A percentile compares a stretch with the other conserved stretches of the same genome.
Evolutionary conservation across 179 eudicot genomes (phyloP).

Genomic region (Beta lomatogona): DNA sequence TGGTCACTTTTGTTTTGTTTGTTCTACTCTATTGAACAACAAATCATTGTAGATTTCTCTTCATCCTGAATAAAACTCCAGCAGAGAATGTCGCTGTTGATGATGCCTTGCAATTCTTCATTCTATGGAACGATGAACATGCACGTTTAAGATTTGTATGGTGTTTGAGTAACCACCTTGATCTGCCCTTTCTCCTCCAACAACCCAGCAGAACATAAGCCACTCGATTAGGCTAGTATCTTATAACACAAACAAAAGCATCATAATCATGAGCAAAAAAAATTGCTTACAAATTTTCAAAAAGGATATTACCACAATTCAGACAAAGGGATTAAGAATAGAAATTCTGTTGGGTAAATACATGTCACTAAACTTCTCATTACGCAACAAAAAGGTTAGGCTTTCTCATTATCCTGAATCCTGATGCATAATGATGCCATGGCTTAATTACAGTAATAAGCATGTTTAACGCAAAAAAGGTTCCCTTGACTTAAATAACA

Average conservation of each 20-base stretch:
- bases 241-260: slow-evolving; percentile 5
- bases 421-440: too few species aligned
- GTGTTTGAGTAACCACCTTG: background rate
- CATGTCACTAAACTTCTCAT: background rate
- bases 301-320: background rate
- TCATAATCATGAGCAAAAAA: background rate
- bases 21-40: background rate
- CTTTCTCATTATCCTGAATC: too few species aligned
- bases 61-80: background rate
- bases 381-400: background rate
- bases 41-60: background rate
- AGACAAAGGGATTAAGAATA: background rate
- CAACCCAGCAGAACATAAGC: slow-evolving; percentile 10
- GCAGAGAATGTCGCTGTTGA: background rate
- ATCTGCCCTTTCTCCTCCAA: background rate
- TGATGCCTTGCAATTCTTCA: background rate
- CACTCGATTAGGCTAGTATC: background rate
- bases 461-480: background rate
- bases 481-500: too few species aligned
- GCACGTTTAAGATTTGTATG: background rate
- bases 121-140: background rate
- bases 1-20: background rate
- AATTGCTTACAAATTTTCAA: too few species aligned
- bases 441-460: background rate
- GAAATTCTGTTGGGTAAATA: background rate